Evolutionary conservation across 106 monocot species (phyloP).

Genomic region (Dactylorhiza incarnata): DNA sequence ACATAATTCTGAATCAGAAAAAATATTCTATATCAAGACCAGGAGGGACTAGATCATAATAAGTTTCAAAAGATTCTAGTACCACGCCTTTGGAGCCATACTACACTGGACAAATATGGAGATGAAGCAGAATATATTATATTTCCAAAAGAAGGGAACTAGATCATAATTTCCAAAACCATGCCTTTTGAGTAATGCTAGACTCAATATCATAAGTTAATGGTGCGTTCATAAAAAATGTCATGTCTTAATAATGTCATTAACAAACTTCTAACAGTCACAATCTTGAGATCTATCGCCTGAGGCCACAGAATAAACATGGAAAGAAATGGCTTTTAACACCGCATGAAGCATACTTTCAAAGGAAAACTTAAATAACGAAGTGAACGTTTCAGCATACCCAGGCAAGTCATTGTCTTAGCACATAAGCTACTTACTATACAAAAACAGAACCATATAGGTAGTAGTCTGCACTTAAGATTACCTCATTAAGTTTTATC

Average conservation of each 20-base stretch:
- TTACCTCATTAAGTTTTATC: not conserved
- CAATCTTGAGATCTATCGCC: not conserved
- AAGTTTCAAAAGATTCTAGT: not conserved
- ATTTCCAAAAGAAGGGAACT: too few species aligned
- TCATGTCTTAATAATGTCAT: constrained; percentile 1
- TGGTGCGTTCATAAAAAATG: not conserved
- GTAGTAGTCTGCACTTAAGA: not conserved
- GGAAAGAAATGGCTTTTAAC: not conserved
- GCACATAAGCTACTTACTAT: constrained; percentile 3
- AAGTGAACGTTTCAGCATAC: constrained; percentile 1
- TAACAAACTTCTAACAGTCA: not conserved
- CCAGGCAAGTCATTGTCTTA: not conserved
- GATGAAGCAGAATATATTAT: too few species aligned
- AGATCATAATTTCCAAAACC: too few species aligned
- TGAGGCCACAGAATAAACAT: not conserved
- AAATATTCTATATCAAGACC: not conserved
- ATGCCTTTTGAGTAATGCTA: too few species aligned
- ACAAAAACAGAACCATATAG: constrained; percentile 3
- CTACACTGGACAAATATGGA: not conserved
- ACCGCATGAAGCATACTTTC: not conserved
- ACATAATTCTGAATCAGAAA: not conserved
- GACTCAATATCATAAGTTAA: not conserved
- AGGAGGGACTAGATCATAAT: not conserved
- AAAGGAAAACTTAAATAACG: constrained; percentile 1
- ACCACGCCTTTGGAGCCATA: not conserved